phyloP scores from a whole-genome alignment of 192 early-diverging fungal species.

The Coemansia guatemalensis region DNA sequence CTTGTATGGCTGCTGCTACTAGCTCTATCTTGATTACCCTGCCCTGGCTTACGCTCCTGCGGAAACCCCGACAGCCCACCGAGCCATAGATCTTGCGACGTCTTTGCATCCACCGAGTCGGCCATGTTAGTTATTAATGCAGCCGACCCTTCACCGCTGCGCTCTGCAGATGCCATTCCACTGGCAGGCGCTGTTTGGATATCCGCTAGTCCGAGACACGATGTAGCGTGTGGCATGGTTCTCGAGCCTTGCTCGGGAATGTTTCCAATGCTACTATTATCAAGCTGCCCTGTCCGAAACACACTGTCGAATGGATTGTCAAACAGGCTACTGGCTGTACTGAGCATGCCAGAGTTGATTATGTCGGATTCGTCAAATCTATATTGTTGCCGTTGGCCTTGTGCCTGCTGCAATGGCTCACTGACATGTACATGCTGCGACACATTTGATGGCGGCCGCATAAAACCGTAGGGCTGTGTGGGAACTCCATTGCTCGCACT shows the following conservation, averaged over 20 bases:
- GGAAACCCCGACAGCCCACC: neutral
- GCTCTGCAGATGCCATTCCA: neutral
- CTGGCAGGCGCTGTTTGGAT: slow-evolving; percentile 8
- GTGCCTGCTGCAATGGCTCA: slow-evolving; percentile 11
- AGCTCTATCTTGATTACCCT: neutral
- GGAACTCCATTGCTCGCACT: neutral
- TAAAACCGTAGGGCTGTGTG: slow-evolving; percentile 4
- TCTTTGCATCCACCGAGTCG: neutral
- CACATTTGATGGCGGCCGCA: slow-evolving; percentile 16
- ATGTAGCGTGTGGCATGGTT: neutral
- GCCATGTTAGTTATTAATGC: neutral
- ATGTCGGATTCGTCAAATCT: slow-evolving; percentile 2
- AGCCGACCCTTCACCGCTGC: neutral
- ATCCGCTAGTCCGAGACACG: slow-evolving; percentile 23
- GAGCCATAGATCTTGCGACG: neutral
- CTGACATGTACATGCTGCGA: slow-evolving; percentile 13
- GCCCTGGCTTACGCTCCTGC: neutral
- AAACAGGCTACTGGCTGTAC: slow-evolving; percentile 12
- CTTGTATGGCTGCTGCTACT: slow-evolving; percentile 1
- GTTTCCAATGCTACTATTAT: neutral
- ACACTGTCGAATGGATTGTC: slow-evolving; percentile 13
- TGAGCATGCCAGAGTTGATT: slow-evolving; percentile 9
- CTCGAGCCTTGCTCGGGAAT: slow-evolving; percentile 5
- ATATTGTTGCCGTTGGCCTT: slow-evolving; percentile 6
- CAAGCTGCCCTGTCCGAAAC: slow-evolving; percentile 8